Evolutionary conservation across 768 basidiomycete species (phyloP), one percentile per base, ranked within the genome.

Genomic region (Trametopsis cervina): DNA sequence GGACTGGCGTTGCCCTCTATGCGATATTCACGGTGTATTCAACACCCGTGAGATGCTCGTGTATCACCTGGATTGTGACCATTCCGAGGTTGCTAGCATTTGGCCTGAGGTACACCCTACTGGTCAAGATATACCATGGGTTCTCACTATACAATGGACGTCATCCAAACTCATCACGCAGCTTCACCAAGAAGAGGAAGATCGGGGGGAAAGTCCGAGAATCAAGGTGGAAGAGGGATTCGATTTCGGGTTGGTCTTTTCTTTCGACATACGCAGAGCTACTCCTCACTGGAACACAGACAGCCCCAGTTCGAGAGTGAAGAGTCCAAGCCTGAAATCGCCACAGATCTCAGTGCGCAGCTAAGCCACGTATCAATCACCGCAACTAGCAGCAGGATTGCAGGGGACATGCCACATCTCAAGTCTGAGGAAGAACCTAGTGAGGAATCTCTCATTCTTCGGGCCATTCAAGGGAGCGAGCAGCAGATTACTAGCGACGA

Each of bases 1-100:
- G 17, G 54, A 61, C 1, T 78, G 74, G 69, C 35, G 61, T 35
- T 83, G 81, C 54, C 80, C 81, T 0, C 53, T 82, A n/a, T 83
- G 81, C 54, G 65, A 68, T 27, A 46, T 77, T 9, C 68, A 77
- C 41, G 65, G 63, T 20, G 50, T 49, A 0, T 77, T 83, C 39
- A 41, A 53, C 6, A 74, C 71, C 20, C 63, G 59, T 11, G 66
- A 57, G 22, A 69, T 75, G 67, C 61, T 83, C 1, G 57, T 57
- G 22, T 67, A 56, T n/a, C 81, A 83, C 56, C 51, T 83, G 20
- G 47, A 57, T 6, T 69, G 69, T 63, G 76, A 78, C 55, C 81
- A 83, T 49, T 20, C 56, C 1, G 66, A 64, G n/a, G 64, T 75
- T 25, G 52, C 57, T 33, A 58, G 59, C 7, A 50, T 49, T 24